Conservation (phyloP, 768 basidiomycete genomes). For the Auricularia sp. region DNA sequence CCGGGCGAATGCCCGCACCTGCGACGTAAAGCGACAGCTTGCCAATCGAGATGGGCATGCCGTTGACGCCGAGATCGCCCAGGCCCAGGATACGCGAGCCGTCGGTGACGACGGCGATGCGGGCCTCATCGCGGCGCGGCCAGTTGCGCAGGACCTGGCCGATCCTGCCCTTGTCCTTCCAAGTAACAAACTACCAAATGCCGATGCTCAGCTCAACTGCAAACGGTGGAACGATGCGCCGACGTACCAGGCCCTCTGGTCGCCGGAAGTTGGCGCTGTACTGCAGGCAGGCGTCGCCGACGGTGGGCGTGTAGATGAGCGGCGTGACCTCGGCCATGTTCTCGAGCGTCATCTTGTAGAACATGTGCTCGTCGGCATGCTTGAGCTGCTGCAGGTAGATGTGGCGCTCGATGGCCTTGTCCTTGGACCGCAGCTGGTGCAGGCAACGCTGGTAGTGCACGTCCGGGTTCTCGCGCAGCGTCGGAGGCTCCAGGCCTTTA, state of each 20-base stretch:
- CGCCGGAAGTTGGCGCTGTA: conserved; percentile 69
- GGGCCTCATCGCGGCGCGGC: conserved; percentile 62
- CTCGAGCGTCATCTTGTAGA: conserved; percentile 64
- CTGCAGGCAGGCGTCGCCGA: conserved; percentile 82
- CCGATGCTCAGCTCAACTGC: conserved; percentile 7
- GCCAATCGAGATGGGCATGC: conserved; percentile 85
- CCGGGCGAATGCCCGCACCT: conserved; percentile 76
- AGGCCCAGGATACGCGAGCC: conserved; percentile 31
- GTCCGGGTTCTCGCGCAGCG: conserved; percentile 29
- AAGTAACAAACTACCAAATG: conserved; percentile 57
- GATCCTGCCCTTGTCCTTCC: conserved; percentile 77
- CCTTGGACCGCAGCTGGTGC: conserved; percentile 64
- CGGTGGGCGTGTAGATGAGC: conserved; percentile 85
- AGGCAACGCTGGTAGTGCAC: conserved; percentile 52
- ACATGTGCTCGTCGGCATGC: conserved; percentile 58
- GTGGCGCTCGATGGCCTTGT: conserved; percentile 70
- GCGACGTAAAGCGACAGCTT: conserved; percentile 86
- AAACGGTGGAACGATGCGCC: conserved; percentile 11
- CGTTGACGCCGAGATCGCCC: conserved; percentile 45
- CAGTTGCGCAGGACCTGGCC: conserved; percentile 58
- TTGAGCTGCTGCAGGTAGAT: conserved; percentile 74
- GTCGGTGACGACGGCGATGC: conserved; percentile 88
- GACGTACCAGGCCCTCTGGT: conserved; percentile 57
- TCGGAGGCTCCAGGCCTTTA: conserved; percentile 53
- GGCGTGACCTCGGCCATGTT: conserved; percentile 66